phyloP scores from a whole-genome alignment of 805 yeast genomes.

The Pichia scutulata region DNA sequence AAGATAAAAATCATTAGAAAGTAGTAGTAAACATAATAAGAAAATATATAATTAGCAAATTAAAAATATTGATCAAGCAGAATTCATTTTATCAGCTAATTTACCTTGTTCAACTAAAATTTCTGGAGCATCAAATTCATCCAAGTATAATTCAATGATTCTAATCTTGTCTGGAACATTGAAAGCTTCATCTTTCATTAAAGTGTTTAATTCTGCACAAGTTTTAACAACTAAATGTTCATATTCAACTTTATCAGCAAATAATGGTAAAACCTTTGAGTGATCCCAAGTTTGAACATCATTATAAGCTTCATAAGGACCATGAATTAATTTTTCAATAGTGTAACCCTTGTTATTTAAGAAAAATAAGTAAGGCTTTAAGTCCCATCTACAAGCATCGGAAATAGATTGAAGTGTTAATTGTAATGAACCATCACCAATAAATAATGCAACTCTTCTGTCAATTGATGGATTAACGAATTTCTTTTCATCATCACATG shows the following conservation, averaged over 20 bases:
- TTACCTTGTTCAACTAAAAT: conserved; percentile 62
- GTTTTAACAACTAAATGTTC: conserved; percentile 48
- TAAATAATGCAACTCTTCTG: conserved; percentile 57
- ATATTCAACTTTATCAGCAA: conserved; percentile 48
- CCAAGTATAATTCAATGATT: conserved; percentile 61
- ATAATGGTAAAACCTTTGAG: conserved; percentile 45
- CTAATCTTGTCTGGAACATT: conserved; percentile 52
- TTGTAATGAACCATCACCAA: conserved; percentile 74
- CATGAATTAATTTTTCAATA: conserved; percentile 68
- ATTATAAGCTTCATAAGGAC: conserved; percentile 56
- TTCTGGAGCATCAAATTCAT: conserved; percentile 62
- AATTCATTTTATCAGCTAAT: conserved; percentile 33
- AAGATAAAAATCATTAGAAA: not conserved
- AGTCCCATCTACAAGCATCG: conserved; percentile 58
- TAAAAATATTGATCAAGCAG: conserved; percentile 6
- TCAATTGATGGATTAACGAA: conserved; percentile 8
- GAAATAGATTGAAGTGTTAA: conserved; percentile 69
- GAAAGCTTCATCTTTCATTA: conserved; percentile 41
- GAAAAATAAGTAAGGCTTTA: conserved; percentile 61
- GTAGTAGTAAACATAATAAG: no score
- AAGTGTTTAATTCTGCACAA: conserved; percentile 48
- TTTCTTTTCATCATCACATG: conserved; percentile 37
- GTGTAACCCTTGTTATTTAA: conserved; percentile 71
- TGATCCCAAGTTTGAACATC: conserved; percentile 66
- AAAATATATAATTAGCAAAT: no score